Base-by-base conservation (phyloP, 345 rosid species). In the Bruguiera sexangula region DNA sequence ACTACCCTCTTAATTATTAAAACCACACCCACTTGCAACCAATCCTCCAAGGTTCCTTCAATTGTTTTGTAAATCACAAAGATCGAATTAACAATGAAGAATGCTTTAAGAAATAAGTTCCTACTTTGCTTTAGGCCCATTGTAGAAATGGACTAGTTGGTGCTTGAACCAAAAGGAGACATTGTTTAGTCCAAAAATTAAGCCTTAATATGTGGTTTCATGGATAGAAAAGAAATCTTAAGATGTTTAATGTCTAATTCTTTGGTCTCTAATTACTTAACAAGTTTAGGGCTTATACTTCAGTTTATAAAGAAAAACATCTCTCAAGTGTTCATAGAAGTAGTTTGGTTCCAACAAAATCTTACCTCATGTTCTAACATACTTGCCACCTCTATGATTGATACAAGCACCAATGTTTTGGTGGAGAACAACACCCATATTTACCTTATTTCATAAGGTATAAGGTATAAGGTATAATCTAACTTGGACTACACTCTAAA, bases 61-160 rank as follows among this genome's bases (percentile, higher is more conserved):
- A 39, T 1, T 5, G 10, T 19, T 27, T 36, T 32, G 19, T 3
- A 26, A 10, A 3, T 67, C 4, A 8, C 6, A 6, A 46, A 5
- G 8, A 34, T 34, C 9, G 7, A 26, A 20, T 2, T 31, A 29
- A 26, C 34, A 6, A 73, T 60, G 71, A 74, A 78, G 79, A 75
- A 70, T 78, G 77, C 66, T 66, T 52, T 85, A 6, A 81, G 81
- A 34, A 85, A 65, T 75, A 83, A 74, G 75, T 74, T 79, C 36
- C 59, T 79, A 74, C 69, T 75, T 21, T 85, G 87, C 69, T 85
- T 85, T 57, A 76, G 78, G 56, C 84, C 81, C 8, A 85, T 71
- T 29, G 85, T 71, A 18, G 74, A 77, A 1, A 62, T 83, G 73
- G 84, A 79, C 31, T 60, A 72, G 27, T 53, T 75, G 29, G 58